Percentiles rank a stretch among this genome's conserved stretches.
phyloP scores from a whole-genome alignment of 2,329 filamentous ascomycete species.

The Phoma sp. region DNA sequence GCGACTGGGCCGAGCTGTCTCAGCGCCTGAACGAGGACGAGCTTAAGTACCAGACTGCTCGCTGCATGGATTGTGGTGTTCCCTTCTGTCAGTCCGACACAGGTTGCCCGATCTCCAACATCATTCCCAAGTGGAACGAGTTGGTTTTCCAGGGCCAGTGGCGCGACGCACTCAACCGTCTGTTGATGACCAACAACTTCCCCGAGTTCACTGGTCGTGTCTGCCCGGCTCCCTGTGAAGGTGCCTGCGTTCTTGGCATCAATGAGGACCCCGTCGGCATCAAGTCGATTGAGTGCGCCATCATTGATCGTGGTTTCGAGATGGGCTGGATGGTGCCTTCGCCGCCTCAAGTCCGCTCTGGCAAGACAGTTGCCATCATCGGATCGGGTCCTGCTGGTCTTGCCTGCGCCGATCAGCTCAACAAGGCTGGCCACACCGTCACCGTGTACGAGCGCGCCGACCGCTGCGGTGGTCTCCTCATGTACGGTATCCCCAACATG shows the following conservation, averaged over 20 bases:
- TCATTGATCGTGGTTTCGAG: constrained; percentile 96
- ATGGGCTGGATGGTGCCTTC: constrained; percentile 96
- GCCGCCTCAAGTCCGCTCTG: constrained; percentile 78
- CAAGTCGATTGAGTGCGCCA: constrained; percentile 97
- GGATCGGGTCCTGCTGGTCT: constrained; percentile 92
- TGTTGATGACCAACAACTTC: constrained; percentile 98
- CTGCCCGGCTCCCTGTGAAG: constrained; percentile 94
- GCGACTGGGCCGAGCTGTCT: constrained; percentile 93
- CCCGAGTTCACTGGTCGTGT: constrained; percentile 97
- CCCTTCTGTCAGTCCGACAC: constrained; percentile 97
- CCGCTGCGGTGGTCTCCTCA: constrained; percentile 86
- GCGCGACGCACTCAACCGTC: constrained; percentile 87
- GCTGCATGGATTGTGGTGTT: constrained; percentile 99
- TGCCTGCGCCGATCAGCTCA: constrained; percentile 89
- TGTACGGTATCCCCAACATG: constrained; percentile 99
- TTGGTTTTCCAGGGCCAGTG: constrained; percentile 71
- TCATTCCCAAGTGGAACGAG: constrained; percentile 97
- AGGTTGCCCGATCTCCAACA: constrained; percentile 94
- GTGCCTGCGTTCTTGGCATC: constrained; percentile 93
- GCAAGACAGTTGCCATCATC: constrained; percentile 87
- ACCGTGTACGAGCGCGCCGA: constrained; percentile 94
- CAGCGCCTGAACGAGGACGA: constrained; percentile 89
- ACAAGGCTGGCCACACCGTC: constrained; percentile 85
- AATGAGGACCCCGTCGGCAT: constrained; percentile 97
- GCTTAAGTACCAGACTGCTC: constrained; percentile 93